Conservation (phyloP, 2,329 filamentous ascomycete species). For the Zelopaecilomyces penicillatus region DNA sequence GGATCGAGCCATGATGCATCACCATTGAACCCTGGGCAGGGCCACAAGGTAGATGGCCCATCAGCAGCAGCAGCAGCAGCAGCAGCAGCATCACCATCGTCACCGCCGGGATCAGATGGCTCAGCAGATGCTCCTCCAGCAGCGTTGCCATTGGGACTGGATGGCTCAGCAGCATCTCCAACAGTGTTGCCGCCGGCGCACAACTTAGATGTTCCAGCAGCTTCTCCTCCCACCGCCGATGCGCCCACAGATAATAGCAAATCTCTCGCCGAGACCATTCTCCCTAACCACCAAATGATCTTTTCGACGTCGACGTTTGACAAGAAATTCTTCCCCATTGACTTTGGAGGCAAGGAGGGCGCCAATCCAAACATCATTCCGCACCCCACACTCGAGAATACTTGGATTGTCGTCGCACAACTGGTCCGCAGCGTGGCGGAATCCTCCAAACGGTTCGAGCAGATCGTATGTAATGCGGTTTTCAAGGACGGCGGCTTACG, state of each 20-base stretch:
- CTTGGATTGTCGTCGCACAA: slow-evolving; percentile 46
- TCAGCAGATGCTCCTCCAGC: neutral
- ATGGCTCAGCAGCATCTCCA: too few relatives aligned
- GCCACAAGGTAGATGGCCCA: too few relatives aligned
- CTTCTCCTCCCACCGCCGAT: neutral
- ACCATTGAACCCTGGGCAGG: too few relatives aligned
- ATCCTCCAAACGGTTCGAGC: slow-evolving; percentile 26
- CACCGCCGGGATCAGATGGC: neutral
- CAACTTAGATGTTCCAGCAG: neutral
- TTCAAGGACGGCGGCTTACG: slow-evolving; percentile 34
- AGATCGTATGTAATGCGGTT: slow-evolving; percentile 41
- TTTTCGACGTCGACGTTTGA: slow-evolving; percentile 39
- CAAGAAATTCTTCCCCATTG: slow-evolving; percentile 40
- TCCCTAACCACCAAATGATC: slow-evolving; percentile 26
- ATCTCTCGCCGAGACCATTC: neutral
- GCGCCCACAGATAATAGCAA: neutral
- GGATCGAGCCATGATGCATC: too few relatives aligned
- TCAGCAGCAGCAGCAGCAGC: neutral
- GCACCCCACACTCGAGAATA: slow-evolving; percentile 38
- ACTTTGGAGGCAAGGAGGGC: slow-evolving; percentile 31
- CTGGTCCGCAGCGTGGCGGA: slow-evolving; percentile 21
- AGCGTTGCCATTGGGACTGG: neutral
- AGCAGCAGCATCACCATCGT: neutral
- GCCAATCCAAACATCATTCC: slow-evolving; percentile 52
- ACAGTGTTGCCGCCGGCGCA: too few relatives aligned